Conservation (phyloP, 1,139 yeast species). For the Candida buenavistaensis region DNA sequence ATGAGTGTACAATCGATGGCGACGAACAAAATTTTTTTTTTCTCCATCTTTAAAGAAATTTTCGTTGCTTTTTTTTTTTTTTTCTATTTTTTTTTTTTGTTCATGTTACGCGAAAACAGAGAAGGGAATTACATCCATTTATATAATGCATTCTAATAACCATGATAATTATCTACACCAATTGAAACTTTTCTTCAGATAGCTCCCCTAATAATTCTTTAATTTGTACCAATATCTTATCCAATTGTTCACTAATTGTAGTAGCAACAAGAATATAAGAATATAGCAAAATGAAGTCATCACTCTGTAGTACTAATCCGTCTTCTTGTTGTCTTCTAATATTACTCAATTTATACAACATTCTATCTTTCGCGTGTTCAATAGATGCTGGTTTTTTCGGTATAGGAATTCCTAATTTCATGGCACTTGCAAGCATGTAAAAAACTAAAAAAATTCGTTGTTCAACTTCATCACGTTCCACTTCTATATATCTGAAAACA, state of each 20-base stretch:
- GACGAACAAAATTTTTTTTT: too few species aligned
- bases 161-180: slow-evolving; percentile 33
- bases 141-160: too few species aligned
- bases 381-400: slow-evolving; percentile 79
- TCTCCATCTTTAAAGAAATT: background rate
- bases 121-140: too few species aligned
- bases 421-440: slow-evolving; percentile 77
- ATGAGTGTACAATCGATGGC: background rate
- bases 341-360: slow-evolving; percentile 62
- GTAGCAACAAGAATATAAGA: slow-evolving; percentile 74
- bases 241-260: slow-evolving; percentile 64
- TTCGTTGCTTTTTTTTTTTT: background rate
- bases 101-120: too few species aligned
- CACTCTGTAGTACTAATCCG: slow-evolving; percentile 41
- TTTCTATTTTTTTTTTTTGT: background rate
- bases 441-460: slow-evolving; percentile 71
- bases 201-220: slow-evolving; percentile 65
- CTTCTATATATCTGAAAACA: slow-evolving; percentile 54
- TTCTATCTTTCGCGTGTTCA: slow-evolving; percentile 70
- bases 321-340: slow-evolving; percentile 34
- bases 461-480: slow-evolving; percentile 68
- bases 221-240: slow-evolving; percentile 53
- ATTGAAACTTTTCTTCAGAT: slow-evolving; percentile 51
- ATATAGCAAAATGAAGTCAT: slow-evolving; percentile 74
- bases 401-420: slow-evolving; percentile 72